phyloP scores from a whole-genome alignment of 2,329 filamentous ascomycete species.

The Drechslerella dactyloides region DNA sequence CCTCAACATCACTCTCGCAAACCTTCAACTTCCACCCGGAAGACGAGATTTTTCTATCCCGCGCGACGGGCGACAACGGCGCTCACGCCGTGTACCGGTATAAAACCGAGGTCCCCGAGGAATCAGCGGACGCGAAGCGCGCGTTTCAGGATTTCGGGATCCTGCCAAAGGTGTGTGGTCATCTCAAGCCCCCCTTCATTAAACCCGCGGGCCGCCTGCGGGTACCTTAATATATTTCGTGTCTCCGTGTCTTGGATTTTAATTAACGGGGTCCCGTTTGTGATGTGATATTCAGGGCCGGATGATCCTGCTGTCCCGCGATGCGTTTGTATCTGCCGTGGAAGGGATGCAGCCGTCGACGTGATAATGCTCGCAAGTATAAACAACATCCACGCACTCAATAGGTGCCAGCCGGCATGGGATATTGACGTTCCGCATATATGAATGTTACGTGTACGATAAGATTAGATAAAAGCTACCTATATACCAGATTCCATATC shows the following conservation, averaged over 20 bases:
- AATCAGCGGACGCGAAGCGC: slow-evolving; percentile 85
- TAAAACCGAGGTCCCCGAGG: slow-evolving; percentile 76
- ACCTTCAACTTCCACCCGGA: slow-evolving; percentile 92
- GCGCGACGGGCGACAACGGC: slow-evolving; percentile 65
- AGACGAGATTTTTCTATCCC: slow-evolving; percentile 75
- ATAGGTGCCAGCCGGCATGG: too few relatives aligned
- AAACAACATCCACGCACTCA: too few relatives aligned
- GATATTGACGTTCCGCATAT: too few relatives aligned
- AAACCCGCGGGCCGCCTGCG: too few relatives aligned
- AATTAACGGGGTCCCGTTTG: not conserved
- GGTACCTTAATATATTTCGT: not conserved
- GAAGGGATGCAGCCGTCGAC: slow-evolving; percentile 22
- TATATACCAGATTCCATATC: too few relatives aligned
- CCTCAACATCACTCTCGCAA: slow-evolving; percentile 17
- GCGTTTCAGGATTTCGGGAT: slow-evolving; percentile 94
- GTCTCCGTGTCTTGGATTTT: not conserved
- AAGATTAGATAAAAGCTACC: too few relatives aligned
- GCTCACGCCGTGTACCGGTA: slow-evolving; percentile 76
- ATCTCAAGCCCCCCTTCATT: not conserved
- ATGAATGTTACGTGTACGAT: too few relatives aligned
- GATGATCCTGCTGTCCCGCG: slow-evolving; percentile 33
- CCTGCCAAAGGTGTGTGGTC: slow-evolving; percentile 67
- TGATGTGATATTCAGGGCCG: slow-evolving; percentile 11
- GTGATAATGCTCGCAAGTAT: not conserved
- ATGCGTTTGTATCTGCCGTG: slow-evolving; percentile 29